Evolutionary conservation across 2,329 filamentous ascomycete species (phyloP).

Genomic region (Huntiella bhutanensis): DNA sequence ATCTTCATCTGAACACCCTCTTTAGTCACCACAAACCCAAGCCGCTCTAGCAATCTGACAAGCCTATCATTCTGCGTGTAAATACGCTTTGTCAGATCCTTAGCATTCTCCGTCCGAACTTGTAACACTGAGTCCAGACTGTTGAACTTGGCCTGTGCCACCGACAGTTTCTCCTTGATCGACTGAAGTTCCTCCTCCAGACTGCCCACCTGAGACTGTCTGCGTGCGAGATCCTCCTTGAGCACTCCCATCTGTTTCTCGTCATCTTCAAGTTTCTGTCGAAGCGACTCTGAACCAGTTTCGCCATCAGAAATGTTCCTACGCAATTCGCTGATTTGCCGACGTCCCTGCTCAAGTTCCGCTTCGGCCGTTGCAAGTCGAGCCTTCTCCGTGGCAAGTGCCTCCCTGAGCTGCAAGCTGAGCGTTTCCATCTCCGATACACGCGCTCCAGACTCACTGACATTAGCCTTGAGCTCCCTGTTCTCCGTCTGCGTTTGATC

Average conservation of each 20-base stretch:
- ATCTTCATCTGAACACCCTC: conserved; percentile 56
- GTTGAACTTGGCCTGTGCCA: conserved; percentile 32
- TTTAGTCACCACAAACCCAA: conserved; percentile 67
- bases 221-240: conserved; percentile 50
- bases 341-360: conserved; percentile 44
- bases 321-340: conserved; percentile 49
- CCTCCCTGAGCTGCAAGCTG: conserved; percentile 33
- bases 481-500: conserved; percentile 37
- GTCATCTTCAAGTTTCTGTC: conserved; percentile 55
- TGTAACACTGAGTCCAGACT: conserved; percentile 40
- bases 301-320: conserved; percentile 63
- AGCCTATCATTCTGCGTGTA: conserved; percentile 72
- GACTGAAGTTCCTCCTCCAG: conserved; percentile 58
- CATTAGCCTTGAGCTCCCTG: conserved; percentile 36
- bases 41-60: conserved; percentile 62
- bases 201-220: conserved; percentile 56
- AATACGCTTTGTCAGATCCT: conserved; percentile 67
- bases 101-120: conserved; percentile 51
- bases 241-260: conserved; percentile 51
- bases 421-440: conserved; percentile 33
- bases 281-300: conserved; percentile 61
- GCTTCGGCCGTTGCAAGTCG: conserved; percentile 33
- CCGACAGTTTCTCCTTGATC: conserved; percentile 44
- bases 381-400: conserved; percentile 32
- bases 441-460: conserved; percentile 24